A percentile compares a stretch with the other conserved stretches of the same genome.
Conservation (phyloP, 1,139 yeast species). For the Candida sp. region DNA sequence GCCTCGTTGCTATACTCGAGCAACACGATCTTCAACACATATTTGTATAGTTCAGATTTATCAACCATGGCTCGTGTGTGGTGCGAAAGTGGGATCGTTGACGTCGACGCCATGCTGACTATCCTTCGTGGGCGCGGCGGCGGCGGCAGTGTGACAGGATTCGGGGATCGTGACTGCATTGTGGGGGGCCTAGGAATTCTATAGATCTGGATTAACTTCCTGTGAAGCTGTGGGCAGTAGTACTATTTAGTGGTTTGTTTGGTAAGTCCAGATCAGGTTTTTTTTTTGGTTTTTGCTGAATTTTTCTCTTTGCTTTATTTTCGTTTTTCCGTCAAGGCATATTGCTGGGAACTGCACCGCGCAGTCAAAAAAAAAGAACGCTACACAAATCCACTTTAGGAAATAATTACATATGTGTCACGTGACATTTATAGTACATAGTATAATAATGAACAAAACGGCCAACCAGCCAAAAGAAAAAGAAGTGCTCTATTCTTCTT, state of each 20-base stretch:
- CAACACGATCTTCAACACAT: conserved; percentile 51
- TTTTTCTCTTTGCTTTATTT: neutral
- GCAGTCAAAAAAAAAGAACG: neutral
- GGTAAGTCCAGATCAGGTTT: neutral
- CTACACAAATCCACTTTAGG: conserved; percentile 2
- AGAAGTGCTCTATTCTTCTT: conserved; percentile 7
- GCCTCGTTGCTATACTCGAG: conserved; percentile 64
- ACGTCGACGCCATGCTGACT: conserved; percentile 8
- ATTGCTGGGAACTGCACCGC: neutral
- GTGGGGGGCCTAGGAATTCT: neutral
- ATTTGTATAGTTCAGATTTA: conserved; percentile 33
- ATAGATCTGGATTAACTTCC: neutral
- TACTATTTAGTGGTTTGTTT: neutral
- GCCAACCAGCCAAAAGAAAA: neutral
- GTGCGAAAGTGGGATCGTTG: conserved; percentile 1
- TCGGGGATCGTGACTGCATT: neutral
- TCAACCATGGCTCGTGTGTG: conserved; percentile 2
- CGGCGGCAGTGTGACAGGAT: neutral
- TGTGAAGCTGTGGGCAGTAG: too few species aligned
- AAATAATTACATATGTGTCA: neutral
- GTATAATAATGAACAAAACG: neutral
- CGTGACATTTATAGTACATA: neutral
- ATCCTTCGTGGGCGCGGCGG: conserved; percentile 2
- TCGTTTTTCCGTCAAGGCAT: neutral
- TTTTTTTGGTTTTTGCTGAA: neutral